Base-by-base conservation (phyloP, 169 alveolate genomes). In the Plasmodium gonderi region DNA sequence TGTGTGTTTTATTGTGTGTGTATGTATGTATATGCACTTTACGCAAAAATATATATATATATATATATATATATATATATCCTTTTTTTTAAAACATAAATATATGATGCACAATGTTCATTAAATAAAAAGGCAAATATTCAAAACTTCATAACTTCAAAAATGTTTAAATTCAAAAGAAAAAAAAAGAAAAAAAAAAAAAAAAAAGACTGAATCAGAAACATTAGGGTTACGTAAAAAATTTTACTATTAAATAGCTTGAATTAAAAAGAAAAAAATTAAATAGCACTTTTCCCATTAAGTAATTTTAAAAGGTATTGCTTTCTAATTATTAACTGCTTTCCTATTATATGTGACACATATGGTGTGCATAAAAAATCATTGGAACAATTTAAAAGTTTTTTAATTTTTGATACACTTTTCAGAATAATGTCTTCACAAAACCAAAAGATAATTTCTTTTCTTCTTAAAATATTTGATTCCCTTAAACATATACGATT, bases 331-430 rank as follows among this genome's bases (percentile, higher is more conserved):
- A 85, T 54, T 29, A 85, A 75, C 14, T 85, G 92, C 44, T 85
- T 85, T 60, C 92, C 92, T 75, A 85, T 85, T 40, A 85, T 9
- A 75, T 85, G 92, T 31, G 92, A 72, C 80, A 85, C 79, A 85
- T 85, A 85, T 3, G 92, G 92, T 3, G 92, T 85, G 40, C 89
- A 75, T 60, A 85, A 78, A 45, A 85, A 85, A 51, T 85, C 92
- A 85, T 85, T 45, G 78, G 92, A 85, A 45, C 92, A 85, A 31
- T 36, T 85, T 54, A 85, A 64, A 75, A 85, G 83, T 20, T 33
- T 45, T 78, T 85, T 85, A 74, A 85, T 76, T 51, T 85, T 85
- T 33, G 45, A 7, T 51, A 78, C 44, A 60, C 47, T 85, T 75
- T 54, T 64, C 67, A 85, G 54, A 36, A 85, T 68, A 44, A 85